A percentile compares a stretch with the other conserved stretches of the same genome.
phyloP scores from a whole-genome alignment of 169 alveolate species.

The Amoebophrya sp. region DNA sequence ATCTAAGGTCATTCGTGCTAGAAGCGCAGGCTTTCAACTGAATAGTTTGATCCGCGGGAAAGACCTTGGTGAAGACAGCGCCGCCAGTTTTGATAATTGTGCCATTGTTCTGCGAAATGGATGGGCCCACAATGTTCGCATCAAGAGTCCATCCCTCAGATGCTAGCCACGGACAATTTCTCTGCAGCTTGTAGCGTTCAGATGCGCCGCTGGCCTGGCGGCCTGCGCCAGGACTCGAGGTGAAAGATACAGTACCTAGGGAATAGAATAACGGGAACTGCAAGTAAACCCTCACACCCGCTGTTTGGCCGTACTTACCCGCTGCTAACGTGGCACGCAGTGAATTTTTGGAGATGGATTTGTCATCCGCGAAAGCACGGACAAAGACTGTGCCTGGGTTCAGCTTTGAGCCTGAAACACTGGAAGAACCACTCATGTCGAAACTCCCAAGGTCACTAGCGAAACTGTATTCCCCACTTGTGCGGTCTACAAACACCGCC shows the following conservation, averaged over 20 bases:
- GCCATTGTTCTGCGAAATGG: neutral
- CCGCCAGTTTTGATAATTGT: too few relatives aligned
- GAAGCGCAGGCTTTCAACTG: neutral
- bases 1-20: neutral
- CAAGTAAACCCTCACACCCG: neutral
- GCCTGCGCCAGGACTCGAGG: too few relatives aligned
- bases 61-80: neutral
- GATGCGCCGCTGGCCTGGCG: too few relatives aligned
- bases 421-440: too few relatives aligned
- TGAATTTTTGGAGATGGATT: neutral
- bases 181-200: too few relatives aligned
- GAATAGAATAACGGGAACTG: neutral
- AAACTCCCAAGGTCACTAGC: neutral
- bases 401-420: too few relatives aligned
- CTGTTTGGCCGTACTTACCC: neutral
- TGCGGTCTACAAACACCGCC: neutral
- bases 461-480: neutral
- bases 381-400: neutral
- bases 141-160: neutral
- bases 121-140: neutral
- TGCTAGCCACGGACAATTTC: neutral
- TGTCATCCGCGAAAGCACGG: neutral
- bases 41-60: neutral
- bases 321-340: neutral
- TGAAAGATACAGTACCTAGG: too few relatives aligned